A percentile compares a stretch with the other conserved stretches of the same genome.
Evolutionary conservation across 192 early-diverging fungal species (phyloP).

Genomic region (Backusella tuberculispora): DNA sequence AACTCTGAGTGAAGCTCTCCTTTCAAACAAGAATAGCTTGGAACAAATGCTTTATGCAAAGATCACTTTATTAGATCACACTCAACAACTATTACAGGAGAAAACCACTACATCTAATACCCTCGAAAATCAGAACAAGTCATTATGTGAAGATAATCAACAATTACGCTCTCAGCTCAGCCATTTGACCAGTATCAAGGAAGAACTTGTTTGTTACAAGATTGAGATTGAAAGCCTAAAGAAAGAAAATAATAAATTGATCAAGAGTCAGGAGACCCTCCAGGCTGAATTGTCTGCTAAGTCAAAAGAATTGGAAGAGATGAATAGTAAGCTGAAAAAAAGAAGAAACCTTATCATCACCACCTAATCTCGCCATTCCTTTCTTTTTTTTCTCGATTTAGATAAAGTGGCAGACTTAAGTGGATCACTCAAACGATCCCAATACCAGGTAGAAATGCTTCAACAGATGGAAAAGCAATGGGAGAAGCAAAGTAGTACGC

Average conservation of each 20-base stretch:
- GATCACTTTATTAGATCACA: not conserved
- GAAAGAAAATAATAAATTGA: not conserved
- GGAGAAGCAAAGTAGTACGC: not conserved
- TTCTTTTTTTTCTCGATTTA: not conserved
- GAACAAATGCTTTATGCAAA: slow-evolving; percentile 2
- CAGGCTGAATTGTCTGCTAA: not conserved
- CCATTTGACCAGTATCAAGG: not conserved
- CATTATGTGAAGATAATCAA: not conserved
- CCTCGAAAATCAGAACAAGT: not conserved
- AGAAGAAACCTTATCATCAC: no score
- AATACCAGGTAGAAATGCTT: not conserved
- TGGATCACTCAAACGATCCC: not conserved
- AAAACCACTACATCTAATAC: not conserved
- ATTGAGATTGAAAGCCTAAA: not conserved
- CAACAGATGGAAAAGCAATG: not conserved
- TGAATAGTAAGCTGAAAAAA: not conserved
- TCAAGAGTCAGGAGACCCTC: not conserved
- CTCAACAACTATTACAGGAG: not conserved
- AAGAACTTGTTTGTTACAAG: not conserved
- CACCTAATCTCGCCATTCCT: not conserved
- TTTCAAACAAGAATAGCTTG: not conserved
- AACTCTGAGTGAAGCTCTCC: not conserved
- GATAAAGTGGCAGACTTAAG: not conserved
- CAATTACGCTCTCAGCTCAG: not conserved
- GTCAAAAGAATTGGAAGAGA: not conserved